phyloP scores from a whole-genome alignment of 2,329 filamentous ascomycete genomes.

The Cladosporium austrohemisphaericum region DNA sequence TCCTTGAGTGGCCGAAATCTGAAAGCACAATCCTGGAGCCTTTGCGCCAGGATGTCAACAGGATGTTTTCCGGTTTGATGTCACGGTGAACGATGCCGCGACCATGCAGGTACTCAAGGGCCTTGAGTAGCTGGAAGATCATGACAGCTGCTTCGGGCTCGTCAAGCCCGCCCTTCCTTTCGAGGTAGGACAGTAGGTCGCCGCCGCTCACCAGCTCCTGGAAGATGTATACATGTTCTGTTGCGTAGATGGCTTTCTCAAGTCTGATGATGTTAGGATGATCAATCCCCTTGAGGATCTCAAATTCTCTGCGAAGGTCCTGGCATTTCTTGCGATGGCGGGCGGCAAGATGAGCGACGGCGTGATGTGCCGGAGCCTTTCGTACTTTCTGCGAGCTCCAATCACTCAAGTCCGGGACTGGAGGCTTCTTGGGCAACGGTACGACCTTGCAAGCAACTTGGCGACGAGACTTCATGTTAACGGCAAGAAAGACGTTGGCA shows the following conservation, averaged over 20 bases:
- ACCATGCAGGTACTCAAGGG: constrained; percentile 56
- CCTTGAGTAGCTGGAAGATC: constrained; percentile 53
- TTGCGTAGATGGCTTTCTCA: constrained; percentile 54
- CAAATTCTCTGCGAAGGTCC: constrained; percentile 36
- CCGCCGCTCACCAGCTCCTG: constrained; percentile 58
- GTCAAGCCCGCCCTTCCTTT: constrained; percentile 46
- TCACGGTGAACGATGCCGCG: constrained; percentile 58
- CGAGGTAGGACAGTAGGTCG: constrained; percentile 58
- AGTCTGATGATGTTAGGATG: constrained; percentile 60
- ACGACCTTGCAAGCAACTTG: constrained; percentile 70
- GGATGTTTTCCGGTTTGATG: constrained; percentile 61
- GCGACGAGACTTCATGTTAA: constrained; percentile 49
- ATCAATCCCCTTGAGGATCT: constrained; percentile 49
- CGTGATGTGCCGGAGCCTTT: neutral
- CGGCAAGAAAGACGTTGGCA: constrained; percentile 53
- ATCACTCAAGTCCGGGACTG: constrained; percentile 1
- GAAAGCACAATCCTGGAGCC: constrained; percentile 55
- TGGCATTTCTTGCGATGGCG: constrained; percentile 8
- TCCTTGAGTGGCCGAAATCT: constrained; percentile 57
- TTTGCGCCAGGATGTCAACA: constrained; percentile 52
- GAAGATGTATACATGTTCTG: constrained; percentile 57
- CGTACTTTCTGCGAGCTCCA: neutral
- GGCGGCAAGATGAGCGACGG: neutral
- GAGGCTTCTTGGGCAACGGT: constrained; percentile 39
- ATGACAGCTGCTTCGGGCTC: constrained; percentile 54